These are phyloP conservation scores for Gremmenia infestans DNA, from an alignment of 2,329 filamentous ascomycete genomes.

Conservation along the genomic window DNA sequence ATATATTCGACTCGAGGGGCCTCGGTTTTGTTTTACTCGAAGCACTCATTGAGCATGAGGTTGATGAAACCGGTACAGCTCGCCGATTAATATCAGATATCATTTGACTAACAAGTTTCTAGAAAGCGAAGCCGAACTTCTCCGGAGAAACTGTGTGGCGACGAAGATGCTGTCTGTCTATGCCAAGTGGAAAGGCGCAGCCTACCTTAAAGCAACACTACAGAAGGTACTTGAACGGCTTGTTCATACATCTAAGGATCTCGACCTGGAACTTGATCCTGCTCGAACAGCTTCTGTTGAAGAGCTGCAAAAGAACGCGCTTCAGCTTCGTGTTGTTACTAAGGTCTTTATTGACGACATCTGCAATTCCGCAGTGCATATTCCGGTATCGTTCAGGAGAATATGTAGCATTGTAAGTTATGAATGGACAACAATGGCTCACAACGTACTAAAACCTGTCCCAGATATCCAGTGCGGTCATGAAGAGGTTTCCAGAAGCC, in stretches of 20 bases:
- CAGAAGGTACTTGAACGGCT: conserved; percentile 63
- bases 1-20: conserved; percentile 64
- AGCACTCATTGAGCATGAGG: conserved; percentile 62
- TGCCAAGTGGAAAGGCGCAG: conserved; percentile 64
- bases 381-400: conserved; percentile 59
- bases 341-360: conserved; percentile 70
- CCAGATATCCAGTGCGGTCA: conserved; percentile 58
- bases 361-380: conserved; percentile 55
- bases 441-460: too few relatives aligned
- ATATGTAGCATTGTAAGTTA: conserved; percentile 60
- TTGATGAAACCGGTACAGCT: conserved; percentile 55
- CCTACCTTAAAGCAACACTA: conserved; percentile 58
- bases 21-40: conserved; percentile 59
- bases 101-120: conserved; percentile 2
- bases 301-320: conserved; percentile 60
- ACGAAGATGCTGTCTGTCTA: conserved; percentile 69
- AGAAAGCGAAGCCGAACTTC: conserved; percentile 64
- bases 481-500: conserved; percentile 59
- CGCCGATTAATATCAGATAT: background rate
- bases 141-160: conserved; percentile 65
- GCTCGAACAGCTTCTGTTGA: conserved; percentile 54
- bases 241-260: conserved; percentile 60
- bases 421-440: background rate
- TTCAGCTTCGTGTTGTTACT: conserved; percentile 61
- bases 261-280: conserved; percentile 65